Conservation (phyloP, 306 rosid genomes). For the Quercus robur region DNA sequence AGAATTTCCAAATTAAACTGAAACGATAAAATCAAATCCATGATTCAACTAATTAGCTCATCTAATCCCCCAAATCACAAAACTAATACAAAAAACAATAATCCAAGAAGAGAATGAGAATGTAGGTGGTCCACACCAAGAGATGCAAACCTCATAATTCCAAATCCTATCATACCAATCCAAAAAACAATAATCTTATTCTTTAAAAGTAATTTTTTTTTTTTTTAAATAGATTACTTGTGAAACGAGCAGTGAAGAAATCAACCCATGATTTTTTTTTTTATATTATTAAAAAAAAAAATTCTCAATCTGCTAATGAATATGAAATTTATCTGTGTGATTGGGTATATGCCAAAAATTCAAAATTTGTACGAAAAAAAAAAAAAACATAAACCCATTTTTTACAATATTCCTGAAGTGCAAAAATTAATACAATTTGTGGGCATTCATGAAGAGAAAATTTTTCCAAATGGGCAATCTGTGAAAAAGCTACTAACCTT, state of each 20-base stretch:
- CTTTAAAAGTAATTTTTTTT: neutral
- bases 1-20: no score
- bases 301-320: neutral
- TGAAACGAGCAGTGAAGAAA: neutral
- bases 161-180: no score
- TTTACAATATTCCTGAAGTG: neutral
- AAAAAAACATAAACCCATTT: no score
- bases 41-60: neutral
- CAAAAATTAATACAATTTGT: neutral
- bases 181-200: neutral
- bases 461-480: neutral
- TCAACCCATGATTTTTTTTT: neutral
- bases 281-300: no score
- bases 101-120: constrained; percentile 40
- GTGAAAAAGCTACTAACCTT: constrained; percentile 18
- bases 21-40: no score
- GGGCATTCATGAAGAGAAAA: neutral
- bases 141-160: no score
- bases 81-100: constrained; percentile 6
- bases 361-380: neutral
- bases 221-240: neutral
- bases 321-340: neutral
- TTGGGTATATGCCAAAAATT: neutral
- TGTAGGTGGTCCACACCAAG: constrained; percentile 36
- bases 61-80: neutral